phyloP scores from a whole-genome alignment of 257 asterid species.

The Solanum chmielewskii region DNA sequence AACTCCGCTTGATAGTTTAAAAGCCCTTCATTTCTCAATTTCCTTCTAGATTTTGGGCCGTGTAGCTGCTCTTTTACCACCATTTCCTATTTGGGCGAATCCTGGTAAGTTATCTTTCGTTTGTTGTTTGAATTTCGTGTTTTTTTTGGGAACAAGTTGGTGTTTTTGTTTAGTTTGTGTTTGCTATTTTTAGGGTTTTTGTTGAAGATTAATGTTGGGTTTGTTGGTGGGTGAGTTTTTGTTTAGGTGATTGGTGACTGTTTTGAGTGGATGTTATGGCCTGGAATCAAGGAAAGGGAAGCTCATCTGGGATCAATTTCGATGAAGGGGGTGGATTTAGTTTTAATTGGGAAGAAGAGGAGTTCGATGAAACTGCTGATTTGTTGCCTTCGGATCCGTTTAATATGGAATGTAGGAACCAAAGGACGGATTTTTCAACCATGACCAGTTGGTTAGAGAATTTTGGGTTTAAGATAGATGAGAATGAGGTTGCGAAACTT shows the following conservation, averaged over 20 bases:
- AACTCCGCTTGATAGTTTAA: background rate
- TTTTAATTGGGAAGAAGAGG: background rate
- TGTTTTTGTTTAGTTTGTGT: constrained; percentile 2
- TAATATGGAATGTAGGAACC: constrained; percentile 22
- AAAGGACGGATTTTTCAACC: constrained; percentile 8
- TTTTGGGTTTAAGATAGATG: constrained; percentile 21
- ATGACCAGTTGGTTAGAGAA: constrained; percentile 39
- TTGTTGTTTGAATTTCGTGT: background rate
- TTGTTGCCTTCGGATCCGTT: constrained; percentile 64
- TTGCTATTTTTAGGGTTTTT: constrained; percentile 6
- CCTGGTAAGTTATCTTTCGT: background rate
- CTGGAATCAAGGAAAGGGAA: constrained; percentile 20
- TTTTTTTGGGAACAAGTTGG: background rate
- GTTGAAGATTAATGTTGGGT: background rate
- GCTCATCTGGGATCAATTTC: constrained; percentile 5
- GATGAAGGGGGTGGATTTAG: constrained; percentile 13
- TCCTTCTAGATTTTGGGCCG: background rate
- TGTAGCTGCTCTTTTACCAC: background rate
- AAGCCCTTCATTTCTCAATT: background rate
- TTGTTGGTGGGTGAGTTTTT: background rate
- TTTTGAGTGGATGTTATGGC: constrained; percentile 24
- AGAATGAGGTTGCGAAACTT: constrained; percentile 22
- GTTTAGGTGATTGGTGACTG: background rate
- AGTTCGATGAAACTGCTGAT: constrained; percentile 27
- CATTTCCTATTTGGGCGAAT: background rate